Conservation (phyloP, 2,329 filamentous ascomycete species). For the Ceratocystis albifundus region DNA sequence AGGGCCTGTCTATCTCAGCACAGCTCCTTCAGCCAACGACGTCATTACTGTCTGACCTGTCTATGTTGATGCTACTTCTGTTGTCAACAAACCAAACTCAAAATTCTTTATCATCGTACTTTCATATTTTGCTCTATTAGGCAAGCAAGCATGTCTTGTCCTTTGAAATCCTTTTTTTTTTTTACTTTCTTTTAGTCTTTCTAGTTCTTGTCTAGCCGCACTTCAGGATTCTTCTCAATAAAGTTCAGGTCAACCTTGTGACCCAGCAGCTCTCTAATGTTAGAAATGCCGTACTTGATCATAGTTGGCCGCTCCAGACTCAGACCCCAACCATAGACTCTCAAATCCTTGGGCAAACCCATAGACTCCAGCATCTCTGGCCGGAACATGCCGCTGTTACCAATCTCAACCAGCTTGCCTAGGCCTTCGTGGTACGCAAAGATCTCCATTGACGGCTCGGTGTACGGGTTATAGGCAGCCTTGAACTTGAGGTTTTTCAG, state of each 20-base stretch:
- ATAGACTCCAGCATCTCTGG: slow-evolving; percentile 94
- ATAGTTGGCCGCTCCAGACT: slow-evolving; percentile 90
- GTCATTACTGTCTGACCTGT: not conserved
- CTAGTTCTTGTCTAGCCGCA: slow-evolving; percentile 76
- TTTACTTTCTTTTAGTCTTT: slow-evolving; percentile 23
- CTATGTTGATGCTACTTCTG: not conserved
- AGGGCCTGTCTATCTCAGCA: too few species aligned
- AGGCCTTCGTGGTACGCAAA: slow-evolving; percentile 89
- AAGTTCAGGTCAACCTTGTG: slow-evolving; percentile 94
- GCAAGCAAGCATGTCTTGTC: not conserved
- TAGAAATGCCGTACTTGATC: slow-evolving; percentile 86
- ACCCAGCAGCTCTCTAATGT: slow-evolving; percentile 83
- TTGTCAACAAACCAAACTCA: not conserved
- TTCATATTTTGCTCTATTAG: not conserved
- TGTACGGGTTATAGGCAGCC: slow-evolving; percentile 91
- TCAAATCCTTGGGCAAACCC: slow-evolving; percentile 82
- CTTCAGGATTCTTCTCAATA: slow-evolving; percentile 82
- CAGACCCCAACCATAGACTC: slow-evolving; percentile 88
- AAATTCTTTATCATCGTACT: slow-evolving; percentile 1
- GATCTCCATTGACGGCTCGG: slow-evolving; percentile 95
- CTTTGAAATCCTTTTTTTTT: slow-evolving; percentile 13
- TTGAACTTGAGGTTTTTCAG: slow-evolving; percentile 81
- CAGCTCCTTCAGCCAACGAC: not conserved
- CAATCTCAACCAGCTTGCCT: slow-evolving; percentile 89
- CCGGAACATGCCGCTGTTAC: slow-evolving; percentile 97